These are phyloP conservation scores for Pseudoperonospora humuli DNA, from an alignment of 352 stramenopile genomes.

Conservation along the genomic window DNA sequence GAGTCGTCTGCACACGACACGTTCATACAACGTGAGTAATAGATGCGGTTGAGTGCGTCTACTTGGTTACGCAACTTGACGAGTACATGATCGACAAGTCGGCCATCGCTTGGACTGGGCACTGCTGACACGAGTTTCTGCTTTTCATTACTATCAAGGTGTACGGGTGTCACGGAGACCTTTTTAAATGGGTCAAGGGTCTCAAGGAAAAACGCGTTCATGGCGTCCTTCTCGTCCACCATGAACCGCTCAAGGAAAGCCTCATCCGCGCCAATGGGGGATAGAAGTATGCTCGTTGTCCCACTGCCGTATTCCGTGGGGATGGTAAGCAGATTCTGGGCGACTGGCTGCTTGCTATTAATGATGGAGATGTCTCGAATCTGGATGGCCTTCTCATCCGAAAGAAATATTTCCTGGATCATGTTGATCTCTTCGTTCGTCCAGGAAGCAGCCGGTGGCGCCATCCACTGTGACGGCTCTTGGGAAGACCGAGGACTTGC, in stretches of 20 bases:
- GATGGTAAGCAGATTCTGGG: conserved; percentile 15
- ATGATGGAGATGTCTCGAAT: conserved; percentile 39
- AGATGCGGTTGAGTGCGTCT: conserved; percentile 44
- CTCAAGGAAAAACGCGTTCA: conserved; percentile 52
- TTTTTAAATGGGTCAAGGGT: conserved; percentile 51
- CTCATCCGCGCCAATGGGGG: conserved; percentile 46
- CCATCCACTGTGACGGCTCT: conserved; percentile 15
- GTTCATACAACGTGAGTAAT: conserved; percentile 55
- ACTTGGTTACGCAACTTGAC: conserved; percentile 43
- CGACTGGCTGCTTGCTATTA: conserved; percentile 6
- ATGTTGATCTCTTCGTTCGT: conserved; percentile 49
- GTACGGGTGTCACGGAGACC: conserved; percentile 4
- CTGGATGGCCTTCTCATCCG: conserved; percentile 33
- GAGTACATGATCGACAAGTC: conserved; percentile 32
- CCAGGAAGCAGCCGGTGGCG: conserved; percentile 23
- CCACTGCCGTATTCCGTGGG: conserved; percentile 20
- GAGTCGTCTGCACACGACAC: conserved; percentile 15
- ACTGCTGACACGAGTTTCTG: conserved; percentile 1
- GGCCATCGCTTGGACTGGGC: conserved; percentile 7
- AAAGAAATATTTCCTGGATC: conserved; percentile 49
- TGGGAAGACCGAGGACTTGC: conserved; percentile 5
- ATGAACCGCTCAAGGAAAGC: conserved; percentile 33
- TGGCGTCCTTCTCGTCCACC: conserved; percentile 54
- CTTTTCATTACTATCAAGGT: conserved; percentile 1
- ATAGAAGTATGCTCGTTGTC: conserved; percentile 50